Base-by-base conservation (phyloP, 164 flowering plant genomes). In the Santalum album region DNA sequence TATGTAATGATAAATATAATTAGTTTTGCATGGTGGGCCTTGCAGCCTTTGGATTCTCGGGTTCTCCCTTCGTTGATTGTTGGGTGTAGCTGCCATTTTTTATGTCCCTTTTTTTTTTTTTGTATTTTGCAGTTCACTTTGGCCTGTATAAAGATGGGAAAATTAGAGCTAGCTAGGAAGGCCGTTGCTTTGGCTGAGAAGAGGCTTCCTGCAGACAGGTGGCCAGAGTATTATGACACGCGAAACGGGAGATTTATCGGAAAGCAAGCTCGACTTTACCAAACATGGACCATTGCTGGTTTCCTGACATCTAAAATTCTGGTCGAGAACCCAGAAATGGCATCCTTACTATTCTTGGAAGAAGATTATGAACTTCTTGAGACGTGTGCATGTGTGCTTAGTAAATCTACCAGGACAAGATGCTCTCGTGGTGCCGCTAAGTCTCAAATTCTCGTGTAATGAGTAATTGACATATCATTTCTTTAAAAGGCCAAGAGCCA, bases 171-270 rank as follows among this genome's bases (percentile, higher is more conserved):
- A 43, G 84, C 78, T 9, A 60, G 65, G 51, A 74, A 76, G 55
- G 84, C 84, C 11, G 66, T 76, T 40, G 63, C 66, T 6, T n/a
- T 68, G 61, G 84, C 79, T 22, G 84, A 79, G 68, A 76, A 76
- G 63, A 65, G 75, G 66, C 79, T 79, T 34, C 17, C 51, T 45
- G 48, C 14, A 7, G 84, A 76, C 22, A 66, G 57, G 7, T 79
- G 84, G 84, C 84, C 84, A 3, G 84, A 76, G 48, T 79, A 79
- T 39, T 76, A 79, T 12, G 84, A 79, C 69, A 79, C 84, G 16
- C 63, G 66, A 26, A 57, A 58, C 18, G 84, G 84, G 15, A 74
- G 62, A 48, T 79, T 79, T 27, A 65, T 79, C 2, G 84, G 84
- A 24, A 79, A 79, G 65, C 81, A 76, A 24, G 15, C 51, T 1